Percentiles rank a stretch among this genome's conserved stretches.
These are phyloP conservation scores for Penicillium italicum DNA, from an alignment of 2,329 filamentous ascomycete genomes.

Conservation along the genomic window DNA sequence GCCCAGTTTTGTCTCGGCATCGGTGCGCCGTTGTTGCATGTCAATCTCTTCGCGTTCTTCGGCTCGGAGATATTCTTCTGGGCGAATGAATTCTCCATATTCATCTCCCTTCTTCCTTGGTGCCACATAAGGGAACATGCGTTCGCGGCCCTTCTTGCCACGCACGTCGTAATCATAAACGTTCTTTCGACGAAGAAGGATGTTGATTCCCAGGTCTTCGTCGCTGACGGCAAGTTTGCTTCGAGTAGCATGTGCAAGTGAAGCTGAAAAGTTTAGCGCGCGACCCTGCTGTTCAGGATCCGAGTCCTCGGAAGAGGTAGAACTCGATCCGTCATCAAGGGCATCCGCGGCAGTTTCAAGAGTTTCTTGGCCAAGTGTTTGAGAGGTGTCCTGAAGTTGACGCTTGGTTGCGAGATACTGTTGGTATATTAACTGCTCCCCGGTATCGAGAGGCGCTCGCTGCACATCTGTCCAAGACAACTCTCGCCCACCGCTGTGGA, in stretches of 20 bases:
- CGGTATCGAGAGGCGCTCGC: conserved; percentile 65
- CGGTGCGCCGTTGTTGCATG: conserved; percentile 54
- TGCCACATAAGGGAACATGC: conserved; percentile 83
- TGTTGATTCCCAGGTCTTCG: conserved; percentile 86
- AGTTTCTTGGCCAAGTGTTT: conserved; percentile 63
- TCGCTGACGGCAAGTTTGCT: conserved; percentile 85
- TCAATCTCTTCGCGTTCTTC: conserved; percentile 82
- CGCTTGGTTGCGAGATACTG: conserved; percentile 87
- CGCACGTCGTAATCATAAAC: conserved; percentile 93
- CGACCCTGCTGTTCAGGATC: conserved; percentile 89
- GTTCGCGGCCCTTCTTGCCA: conserved; percentile 85
- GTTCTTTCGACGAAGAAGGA: conserved; percentile 81
- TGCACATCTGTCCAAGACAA: conserved; percentile 60
- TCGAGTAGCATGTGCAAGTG: conserved; percentile 75
- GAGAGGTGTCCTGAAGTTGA: conserved; percentile 77
- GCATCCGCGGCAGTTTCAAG: conserved; percentile 72
- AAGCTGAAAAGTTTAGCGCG: conserved; percentile 81
- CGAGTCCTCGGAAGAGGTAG: conserved; percentile 82
- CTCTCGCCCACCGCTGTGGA: conserved; percentile 61
- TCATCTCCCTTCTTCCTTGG: conserved; percentile 78
- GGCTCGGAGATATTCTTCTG: conserved; percentile 88
- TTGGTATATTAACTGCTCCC: conserved; percentile 78
- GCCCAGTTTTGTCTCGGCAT: conserved; percentile 65
- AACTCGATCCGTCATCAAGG: conserved; percentile 74
- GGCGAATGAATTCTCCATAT: conserved; percentile 88